These are phyloP conservation scores for Colletotrichum chlorophyti DNA, from an alignment of 2,329 filamentous ascomycete species.

Conservation along the genomic window DNA sequence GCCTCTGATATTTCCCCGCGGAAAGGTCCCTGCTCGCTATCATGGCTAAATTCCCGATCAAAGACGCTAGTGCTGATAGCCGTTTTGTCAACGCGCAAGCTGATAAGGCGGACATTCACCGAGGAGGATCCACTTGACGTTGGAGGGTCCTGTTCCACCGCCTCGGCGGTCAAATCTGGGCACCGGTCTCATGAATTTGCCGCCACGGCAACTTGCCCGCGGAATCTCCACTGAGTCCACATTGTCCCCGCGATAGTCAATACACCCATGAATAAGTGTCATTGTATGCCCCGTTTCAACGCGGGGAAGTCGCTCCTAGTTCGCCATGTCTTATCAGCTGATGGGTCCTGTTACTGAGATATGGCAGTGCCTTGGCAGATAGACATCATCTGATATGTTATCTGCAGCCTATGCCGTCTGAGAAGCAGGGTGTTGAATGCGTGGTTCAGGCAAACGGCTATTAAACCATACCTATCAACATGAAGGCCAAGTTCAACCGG, in stretches of 20 bases:
- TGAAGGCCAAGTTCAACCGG: too few relatives aligned
- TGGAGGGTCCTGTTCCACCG: neutral
- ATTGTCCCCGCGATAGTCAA: too few relatives aligned
- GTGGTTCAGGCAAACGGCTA: too few relatives aligned
- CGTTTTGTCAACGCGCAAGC: constrained; percentile 26
- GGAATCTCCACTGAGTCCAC: constrained; percentile 17
- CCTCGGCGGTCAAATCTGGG: constrained; percentile 6
- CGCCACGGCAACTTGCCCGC: constrained; percentile 9
- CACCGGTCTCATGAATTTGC: neutral
- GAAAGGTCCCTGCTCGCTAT: constrained; percentile 24
- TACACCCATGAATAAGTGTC: neutral
- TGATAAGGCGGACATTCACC: constrained; percentile 29
- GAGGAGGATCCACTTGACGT: constrained; percentile 11
- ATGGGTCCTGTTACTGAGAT: constrained; percentile 9
- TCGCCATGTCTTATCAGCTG: constrained; percentile 11
- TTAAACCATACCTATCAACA: too few relatives aligned
- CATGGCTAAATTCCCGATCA: constrained; percentile 1
- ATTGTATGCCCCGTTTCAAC: neutral
- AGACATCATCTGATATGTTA: constrained; percentile 10
- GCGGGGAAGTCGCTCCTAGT: constrained; percentile 10
- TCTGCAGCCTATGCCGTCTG: constrained; percentile 9
- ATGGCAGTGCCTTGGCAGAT: neutral
- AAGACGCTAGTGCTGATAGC: constrained; percentile 13
- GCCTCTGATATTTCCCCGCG: constrained; percentile 28
- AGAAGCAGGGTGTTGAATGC: neutral